Evolutionary conservation across 148 eudicot genomes (phyloP).

Genomic region (Hydrangea macrophylla): DNA sequence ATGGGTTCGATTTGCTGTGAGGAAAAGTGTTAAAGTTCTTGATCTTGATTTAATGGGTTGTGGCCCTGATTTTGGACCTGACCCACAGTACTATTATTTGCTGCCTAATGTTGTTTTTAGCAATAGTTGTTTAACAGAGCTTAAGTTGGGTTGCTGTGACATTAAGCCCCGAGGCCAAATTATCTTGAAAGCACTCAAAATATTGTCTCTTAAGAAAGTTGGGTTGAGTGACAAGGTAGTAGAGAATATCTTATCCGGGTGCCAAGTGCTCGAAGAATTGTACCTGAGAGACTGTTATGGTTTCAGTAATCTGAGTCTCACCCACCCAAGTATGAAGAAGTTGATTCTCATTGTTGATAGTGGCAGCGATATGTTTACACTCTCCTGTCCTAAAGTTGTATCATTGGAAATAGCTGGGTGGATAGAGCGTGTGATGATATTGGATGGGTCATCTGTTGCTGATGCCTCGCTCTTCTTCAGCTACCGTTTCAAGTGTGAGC

Average conservation of each 20-base stretch:
- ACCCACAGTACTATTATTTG: background rate
- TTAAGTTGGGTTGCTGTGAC: background rate
- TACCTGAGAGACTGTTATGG: background rate
- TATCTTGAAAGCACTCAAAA: background rate
- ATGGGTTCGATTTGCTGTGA: constrained; percentile 1
- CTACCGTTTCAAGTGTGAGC: background rate
- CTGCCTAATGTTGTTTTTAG: constrained; percentile 1
- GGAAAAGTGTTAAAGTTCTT: background rate
- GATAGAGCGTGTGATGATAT: background rate
- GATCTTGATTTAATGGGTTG: background rate
- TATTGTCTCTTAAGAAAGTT: background rate
- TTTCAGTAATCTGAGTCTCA: background rate
- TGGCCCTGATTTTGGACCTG: background rate
- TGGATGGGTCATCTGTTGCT: background rate
- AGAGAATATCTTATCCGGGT: background rate
- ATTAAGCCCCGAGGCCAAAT: background rate
- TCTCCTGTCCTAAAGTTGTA: background rate
- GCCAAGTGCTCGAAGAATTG: background rate
- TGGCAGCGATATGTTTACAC: background rate
- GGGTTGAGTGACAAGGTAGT: background rate
- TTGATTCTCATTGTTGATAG: background rate
- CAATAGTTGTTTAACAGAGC: background rate
- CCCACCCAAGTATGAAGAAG: background rate
- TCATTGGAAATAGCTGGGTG: background rate
- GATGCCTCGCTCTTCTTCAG: background rate